Conservation (phyloP, 2,329 filamentous ascomycete species). For the Clarireedia hainanense region DNA sequence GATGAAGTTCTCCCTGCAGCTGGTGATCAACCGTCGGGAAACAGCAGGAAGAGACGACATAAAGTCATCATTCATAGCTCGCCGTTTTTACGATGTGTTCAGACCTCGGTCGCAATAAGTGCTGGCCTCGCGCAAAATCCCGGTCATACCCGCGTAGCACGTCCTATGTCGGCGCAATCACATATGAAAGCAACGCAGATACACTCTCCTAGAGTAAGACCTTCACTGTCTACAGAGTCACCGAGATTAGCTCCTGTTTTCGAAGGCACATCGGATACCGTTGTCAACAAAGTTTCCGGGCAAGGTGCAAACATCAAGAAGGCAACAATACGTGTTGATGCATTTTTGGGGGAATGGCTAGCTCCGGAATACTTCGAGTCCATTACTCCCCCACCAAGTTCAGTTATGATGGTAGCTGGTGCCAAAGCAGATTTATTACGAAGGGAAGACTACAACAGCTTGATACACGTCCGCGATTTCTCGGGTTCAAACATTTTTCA, state of each 20-base stretch:
- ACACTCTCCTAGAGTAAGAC: slow-evolving; percentile 26
- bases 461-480: slow-evolving; percentile 21
- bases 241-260: slow-evolving; percentile 23
- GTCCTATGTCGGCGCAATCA: slow-evolving; percentile 13
- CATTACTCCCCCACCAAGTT: slow-evolving; percentile 81
- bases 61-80: slow-evolving; percentile 84
- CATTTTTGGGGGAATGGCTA: slow-evolving; percentile 93
- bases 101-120: slow-evolving; percentile 83
- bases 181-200: slow-evolving; percentile 14
- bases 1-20: slow-evolving; percentile 20
- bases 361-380: slow-evolving; percentile 88
- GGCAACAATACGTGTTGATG: slow-evolving; percentile 70
- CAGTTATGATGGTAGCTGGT: slow-evolving; percentile 76
- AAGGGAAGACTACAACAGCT: slow-evolving; percentile 56
- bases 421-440: slow-evolving; percentile 83
- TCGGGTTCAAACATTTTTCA: slow-evolving; percentile 25
- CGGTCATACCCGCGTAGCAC: slow-evolving; percentile 26
- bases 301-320: slow-evolving; percentile 38
- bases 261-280: slow-evolving; percentile 17
- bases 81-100: slow-evolving; percentile 87
- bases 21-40: slow-evolving; percentile 14
- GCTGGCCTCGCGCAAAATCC: slow-evolving; percentile 69
- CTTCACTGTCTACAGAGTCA: slow-evolving; percentile 20
- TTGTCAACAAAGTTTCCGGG: slow-evolving; percentile 10
- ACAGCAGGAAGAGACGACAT: slow-evolving; percentile 50